Conservation (phyloP, 495 filamentous ascomycete species). For the Sphaerosporella brunnea region DNA sequence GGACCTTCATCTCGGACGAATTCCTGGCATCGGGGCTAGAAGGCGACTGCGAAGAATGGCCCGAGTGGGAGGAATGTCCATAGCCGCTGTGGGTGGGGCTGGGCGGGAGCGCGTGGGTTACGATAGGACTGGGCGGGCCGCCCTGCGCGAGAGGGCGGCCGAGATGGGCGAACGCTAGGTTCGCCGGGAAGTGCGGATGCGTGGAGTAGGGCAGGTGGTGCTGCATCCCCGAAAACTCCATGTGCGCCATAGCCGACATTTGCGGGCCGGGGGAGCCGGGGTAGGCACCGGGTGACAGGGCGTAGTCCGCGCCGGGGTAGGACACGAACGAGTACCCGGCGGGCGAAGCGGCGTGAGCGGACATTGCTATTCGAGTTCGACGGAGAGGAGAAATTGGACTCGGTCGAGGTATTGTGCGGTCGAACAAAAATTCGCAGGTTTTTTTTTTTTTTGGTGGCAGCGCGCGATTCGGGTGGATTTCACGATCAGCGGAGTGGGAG, state of each 20-base stretch:
- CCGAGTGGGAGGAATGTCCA: conserved; percentile 4
- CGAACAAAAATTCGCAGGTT: too few relatives aligned
- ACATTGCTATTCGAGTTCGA: too few relatives aligned
- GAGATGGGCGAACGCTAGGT: conserved; percentile 20
- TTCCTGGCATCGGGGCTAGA: conserved; percentile 15
- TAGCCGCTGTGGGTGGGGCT: conserved; percentile 21
- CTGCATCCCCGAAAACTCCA: conserved; percentile 20
- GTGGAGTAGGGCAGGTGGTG: conserved; percentile 9
- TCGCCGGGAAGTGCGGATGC: conserved; percentile 20
- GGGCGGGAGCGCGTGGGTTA: conserved; percentile 14
- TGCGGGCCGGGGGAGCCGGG: conserved; percentile 15
- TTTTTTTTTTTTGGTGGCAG: too few relatives aligned
- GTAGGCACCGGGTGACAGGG: conserved; percentile 20
- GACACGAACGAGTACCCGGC: conserved; percentile 24
- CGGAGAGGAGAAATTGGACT: too few relatives aligned
- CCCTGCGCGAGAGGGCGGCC: conserved; percentile 15
- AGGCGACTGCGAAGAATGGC: conserved; percentile 4
- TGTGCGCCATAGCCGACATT: conserved; percentile 17
- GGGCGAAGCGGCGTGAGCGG: too few relatives aligned
- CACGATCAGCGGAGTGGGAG: too few relatives aligned
- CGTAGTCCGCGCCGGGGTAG: conserved; percentile 21
- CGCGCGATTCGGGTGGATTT: too few relatives aligned
- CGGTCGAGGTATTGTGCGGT: too few relatives aligned
- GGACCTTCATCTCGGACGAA: conserved; percentile 19
- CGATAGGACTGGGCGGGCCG: too few relatives aligned